Conservation (phyloP, 192 early-diverging fungal species). For the Funneliformis mosseae region DNA sequence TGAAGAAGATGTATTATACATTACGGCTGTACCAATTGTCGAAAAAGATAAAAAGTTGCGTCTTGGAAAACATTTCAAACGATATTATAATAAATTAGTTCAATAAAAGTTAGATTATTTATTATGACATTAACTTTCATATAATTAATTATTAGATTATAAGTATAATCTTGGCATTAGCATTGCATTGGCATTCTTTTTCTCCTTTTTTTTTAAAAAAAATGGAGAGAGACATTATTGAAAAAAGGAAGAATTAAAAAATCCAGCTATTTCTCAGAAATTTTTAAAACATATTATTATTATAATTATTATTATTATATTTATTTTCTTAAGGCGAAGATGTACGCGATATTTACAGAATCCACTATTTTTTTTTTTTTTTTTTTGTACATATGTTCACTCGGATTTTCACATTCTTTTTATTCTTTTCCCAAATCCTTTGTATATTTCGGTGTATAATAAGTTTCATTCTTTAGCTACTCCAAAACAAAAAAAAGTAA, state of each 20-base stretch:
- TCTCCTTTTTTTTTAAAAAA: neutral
- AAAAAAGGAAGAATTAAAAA: neutral
- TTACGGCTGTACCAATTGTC: neutral
- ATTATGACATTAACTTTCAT: neutral
- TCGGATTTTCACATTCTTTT: neutral
- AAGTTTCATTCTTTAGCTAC: neutral
- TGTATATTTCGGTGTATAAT: neutral
- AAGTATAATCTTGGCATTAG: neutral
- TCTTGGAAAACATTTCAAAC: neutral
- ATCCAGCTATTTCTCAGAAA: neutral
- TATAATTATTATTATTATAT: neutral
- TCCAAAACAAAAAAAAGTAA: neutral
- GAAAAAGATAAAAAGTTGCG: constrained; percentile 8
- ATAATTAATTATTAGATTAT: neutral
- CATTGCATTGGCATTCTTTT: neutral
- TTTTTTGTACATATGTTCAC: neutral
- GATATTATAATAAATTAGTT: constrained; percentile 9
- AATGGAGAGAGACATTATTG: neutral
- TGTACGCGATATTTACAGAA: neutral
- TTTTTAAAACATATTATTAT: neutral
- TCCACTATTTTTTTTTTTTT: neutral
- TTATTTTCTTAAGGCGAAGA: neutral
- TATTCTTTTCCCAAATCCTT: neutral
- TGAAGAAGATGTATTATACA: neutral
- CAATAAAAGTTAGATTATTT: neutral